Evolutionary conservation across 2,329 filamentous ascomycete genomes (phyloP), one percentile per base, ranked within the genome.

Genomic region (Purpureocillium lavendulum): DNA sequence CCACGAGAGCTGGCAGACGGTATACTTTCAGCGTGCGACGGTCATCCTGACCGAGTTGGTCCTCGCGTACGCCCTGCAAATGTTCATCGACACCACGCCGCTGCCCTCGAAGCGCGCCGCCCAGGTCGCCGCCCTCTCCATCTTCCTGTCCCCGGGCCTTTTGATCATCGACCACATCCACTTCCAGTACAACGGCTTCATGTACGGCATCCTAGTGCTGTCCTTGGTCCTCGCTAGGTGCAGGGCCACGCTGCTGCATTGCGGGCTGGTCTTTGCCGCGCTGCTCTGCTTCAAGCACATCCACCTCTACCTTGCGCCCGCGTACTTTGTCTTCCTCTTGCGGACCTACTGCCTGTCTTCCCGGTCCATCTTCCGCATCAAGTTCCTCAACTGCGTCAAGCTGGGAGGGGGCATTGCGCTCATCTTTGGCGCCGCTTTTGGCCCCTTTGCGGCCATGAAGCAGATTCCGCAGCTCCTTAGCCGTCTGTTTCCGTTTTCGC

Each of bases 101-200:
- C 60, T 71, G 13, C 58, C 63, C 7, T 75, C 77, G n/a, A 88
- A 80, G 55, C 80, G 79, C 33, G 80, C 86, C 35, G 84, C 88
- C 10, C 88, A 96, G 56, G 87, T 85, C 17, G 86, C 84, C 35
- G 88, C 89, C 17, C 71, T 97, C 40, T 96, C 90, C 1, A 81
- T 98, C 43, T 69, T 97, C 4, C 76, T 97, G 11, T 97, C 89
- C 1, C 92, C 92, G 0, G 92, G 90, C 2, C 76, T 98, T 29
- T 71, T 98, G 44, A 94, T 98, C 58, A 97, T 98, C 60, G 92
- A 98, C 57, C 92, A 98, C 60, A 90, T 96, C 48, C 89, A 96
- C 61, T 98, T 98, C 61, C 92, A 98, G 69, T 98, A 98, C 69
- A 98, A 98, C 67, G 90, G 92, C 31, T 88, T 89, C 64, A 79